A percentile compares a stretch with the other conserved stretches of the same genome.
Conservation (phyloP, 768 basidiomycete species). For the Boletus subcaerulescens region DNA sequence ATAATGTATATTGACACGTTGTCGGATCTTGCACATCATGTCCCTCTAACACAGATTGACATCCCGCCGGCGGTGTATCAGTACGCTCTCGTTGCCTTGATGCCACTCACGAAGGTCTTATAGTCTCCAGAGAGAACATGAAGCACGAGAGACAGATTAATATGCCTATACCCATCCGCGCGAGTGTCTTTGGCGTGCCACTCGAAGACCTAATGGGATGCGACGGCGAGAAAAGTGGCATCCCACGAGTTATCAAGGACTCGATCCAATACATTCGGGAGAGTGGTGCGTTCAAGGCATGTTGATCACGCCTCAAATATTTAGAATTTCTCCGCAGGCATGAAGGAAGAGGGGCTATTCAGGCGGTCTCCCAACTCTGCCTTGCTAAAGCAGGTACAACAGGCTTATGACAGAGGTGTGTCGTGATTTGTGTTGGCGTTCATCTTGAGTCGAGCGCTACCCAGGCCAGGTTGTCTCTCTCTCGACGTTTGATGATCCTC, state of each 20-base stretch:
- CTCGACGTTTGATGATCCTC: constrained; percentile 70
- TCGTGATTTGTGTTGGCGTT: not conserved
- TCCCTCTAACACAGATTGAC: constrained; percentile 86
- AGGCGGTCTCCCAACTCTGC: constrained; percentile 74
- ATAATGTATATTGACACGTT: constrained; percentile 73
- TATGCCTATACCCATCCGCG: constrained; percentile 58
- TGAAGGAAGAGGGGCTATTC: constrained; percentile 79
- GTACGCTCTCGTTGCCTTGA: constrained; percentile 42
- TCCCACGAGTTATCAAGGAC: constrained; percentile 81
- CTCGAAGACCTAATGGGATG: constrained; percentile 83
- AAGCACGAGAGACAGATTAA: constrained; percentile 69
- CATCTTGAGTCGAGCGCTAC: constrained; percentile 5
- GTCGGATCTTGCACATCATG: constrained; percentile 69
- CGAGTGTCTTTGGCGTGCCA: constrained; percentile 75
- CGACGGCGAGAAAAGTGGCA: constrained; percentile 75
- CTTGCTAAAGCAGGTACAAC: constrained; percentile 68
- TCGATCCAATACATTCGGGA: constrained; percentile 68
- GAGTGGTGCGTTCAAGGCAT: constrained; percentile 34
- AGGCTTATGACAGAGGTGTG: constrained; percentile 80
- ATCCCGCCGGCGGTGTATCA: constrained; percentile 80
- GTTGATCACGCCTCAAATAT: not conserved
- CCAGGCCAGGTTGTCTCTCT: constrained; percentile 77
- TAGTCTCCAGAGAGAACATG: constrained; percentile 62
- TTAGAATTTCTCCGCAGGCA: constrained; percentile 28
- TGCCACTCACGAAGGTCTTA: not conserved